Conservation (phyloP, 2,329 filamentous ascomycete species). For the Phaeosphaeriaceae sp. region DNA sequence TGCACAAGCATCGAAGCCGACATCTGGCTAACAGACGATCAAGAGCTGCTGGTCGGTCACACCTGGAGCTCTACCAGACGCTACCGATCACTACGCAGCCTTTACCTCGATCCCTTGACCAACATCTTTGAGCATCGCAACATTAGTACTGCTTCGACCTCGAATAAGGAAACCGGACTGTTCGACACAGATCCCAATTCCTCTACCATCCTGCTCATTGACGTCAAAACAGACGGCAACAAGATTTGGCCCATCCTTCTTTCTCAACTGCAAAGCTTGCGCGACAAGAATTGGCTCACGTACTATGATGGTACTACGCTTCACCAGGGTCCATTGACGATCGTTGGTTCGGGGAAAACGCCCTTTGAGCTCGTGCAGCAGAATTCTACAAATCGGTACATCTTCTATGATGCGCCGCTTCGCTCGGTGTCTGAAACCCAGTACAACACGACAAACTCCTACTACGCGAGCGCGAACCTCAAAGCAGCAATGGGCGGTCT, state of each 20-base stretch:
- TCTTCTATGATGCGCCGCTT: conserved; percentile 72
- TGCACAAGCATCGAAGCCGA: conserved; percentile 44
- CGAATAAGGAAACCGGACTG: conserved; percentile 55
- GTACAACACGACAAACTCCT: conserved; percentile 35
- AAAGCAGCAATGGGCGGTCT: conserved; percentile 26
- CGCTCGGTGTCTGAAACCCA: conserved; percentile 35
- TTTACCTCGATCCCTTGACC: conserved; percentile 49
- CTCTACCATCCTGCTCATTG: conserved; percentile 68
- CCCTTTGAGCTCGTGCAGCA: conserved; percentile 62
- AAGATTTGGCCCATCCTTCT: conserved; percentile 61
- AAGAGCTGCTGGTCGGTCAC: conserved; percentile 40
- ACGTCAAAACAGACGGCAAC: conserved; percentile 67
- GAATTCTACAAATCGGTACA: conserved; percentile 63
- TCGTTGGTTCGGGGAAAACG: conserved; percentile 71
- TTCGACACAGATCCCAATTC: conserved; percentile 50
- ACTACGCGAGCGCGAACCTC: conserved; percentile 33
- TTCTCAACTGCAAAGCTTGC: conserved; percentile 64
- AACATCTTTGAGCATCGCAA: conserved; percentile 48
- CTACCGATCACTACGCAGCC: conserved; percentile 29
- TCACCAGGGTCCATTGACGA: conserved; percentile 65
- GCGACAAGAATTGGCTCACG: conserved; percentile 60
- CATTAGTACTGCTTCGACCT: conserved; percentile 21
- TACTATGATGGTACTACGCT: conserved; percentile 58
- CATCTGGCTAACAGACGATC: conserved; percentile 33
- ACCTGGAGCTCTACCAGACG: conserved; percentile 22